phyloP scores from a whole-genome alignment of 495 filamentous ascomycete species.

The Penicillium longicatenatum region DNA sequence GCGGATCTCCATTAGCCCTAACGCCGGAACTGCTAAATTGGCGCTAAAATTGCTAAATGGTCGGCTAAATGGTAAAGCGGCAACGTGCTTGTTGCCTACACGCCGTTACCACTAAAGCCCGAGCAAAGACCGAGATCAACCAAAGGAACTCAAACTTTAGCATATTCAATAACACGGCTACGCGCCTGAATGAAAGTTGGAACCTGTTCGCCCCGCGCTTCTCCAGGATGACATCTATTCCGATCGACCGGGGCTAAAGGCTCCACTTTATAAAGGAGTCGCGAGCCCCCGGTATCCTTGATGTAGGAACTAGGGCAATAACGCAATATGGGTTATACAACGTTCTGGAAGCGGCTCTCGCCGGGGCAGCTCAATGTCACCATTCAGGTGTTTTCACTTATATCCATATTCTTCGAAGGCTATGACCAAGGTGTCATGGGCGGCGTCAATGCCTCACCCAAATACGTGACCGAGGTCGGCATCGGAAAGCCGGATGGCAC shows the following conservation, averaged over 20 bases:
- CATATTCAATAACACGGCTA: background rate
- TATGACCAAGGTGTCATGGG: constrained; percentile 57
- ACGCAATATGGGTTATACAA: constrained; percentile 38
- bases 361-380: constrained; percentile 41
- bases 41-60: too few relatives aligned
- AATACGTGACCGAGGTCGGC: constrained; percentile 41
- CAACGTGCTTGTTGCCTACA: background rate
- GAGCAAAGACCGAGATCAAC: background rate
- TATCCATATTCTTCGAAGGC: constrained; percentile 54
- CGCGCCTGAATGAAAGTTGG: background rate
- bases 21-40: background rate
- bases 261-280: background rate
- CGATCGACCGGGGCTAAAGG: background rate
- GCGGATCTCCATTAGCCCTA: background rate
- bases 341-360: constrained; percentile 44
- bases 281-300: background rate
- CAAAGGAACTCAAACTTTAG: background rate
- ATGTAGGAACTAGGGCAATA: background rate
- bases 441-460: constrained; percentile 44
- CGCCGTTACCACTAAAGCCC: background rate
- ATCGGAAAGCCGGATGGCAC: constrained; percentile 39
- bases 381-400: constrained; percentile 49
- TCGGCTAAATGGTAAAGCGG: background rate
- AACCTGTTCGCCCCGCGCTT: background rate
- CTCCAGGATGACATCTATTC: background rate